A percentile compares a stretch with the other conserved stretches of the same genome.
phyloP scores from a whole-genome alignment of 352 stramenopile species.

The Phytophthora pini region DNA sequence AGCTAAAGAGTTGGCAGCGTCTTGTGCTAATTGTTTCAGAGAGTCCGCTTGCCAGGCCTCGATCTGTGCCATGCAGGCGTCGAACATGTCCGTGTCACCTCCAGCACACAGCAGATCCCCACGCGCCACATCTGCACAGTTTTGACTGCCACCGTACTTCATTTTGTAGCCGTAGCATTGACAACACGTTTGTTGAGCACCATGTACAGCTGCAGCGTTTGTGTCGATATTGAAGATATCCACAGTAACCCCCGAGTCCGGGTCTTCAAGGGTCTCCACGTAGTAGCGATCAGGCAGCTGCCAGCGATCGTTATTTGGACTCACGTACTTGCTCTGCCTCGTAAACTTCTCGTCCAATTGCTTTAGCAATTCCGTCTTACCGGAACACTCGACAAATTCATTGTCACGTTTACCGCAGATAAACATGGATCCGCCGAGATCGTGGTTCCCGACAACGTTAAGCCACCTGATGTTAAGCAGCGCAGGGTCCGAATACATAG shows the following conservation, averaged over 20 bases:
- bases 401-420: slow-evolving; percentile 79
- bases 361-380: slow-evolving; percentile 65
- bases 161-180: slow-evolving; percentile 78
- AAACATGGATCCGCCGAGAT: slow-evolving; percentile 76
- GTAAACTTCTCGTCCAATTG: slow-evolving; percentile 74
- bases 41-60: slow-evolving; percentile 65
- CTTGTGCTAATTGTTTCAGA: slow-evolving; percentile 55
- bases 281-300: slow-evolving; percentile 73
- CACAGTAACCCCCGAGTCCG: slow-evolving; percentile 44
- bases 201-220: slow-evolving; percentile 65
- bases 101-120: slow-evolving; percentile 60
- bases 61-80: slow-evolving; percentile 66
- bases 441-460: slow-evolving; percentile 78
- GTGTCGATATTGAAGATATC: slow-evolving; percentile 81
- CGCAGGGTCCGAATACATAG: slow-evolving; percentile 59
- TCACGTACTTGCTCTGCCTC: slow-evolving; percentile 64
- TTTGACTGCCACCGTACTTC: slow-evolving; percentile 51
- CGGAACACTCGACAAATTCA: slow-evolving; percentile 63
- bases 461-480: slow-evolving; percentile 71
- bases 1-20: slow-evolving; percentile 59
- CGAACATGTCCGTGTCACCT: slow-evolving; percentile 61
- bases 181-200: slow-evolving; percentile 74
- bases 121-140: slow-evolving; percentile 55
- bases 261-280: slow-evolving; percentile 50
- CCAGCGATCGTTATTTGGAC: slow-evolving; percentile 73